These are phyloP conservation scores for Aspergillus sp. DNA, from an alignment of 2,329 filamentous ascomycete genomes.

Conservation along the genomic window DNA sequence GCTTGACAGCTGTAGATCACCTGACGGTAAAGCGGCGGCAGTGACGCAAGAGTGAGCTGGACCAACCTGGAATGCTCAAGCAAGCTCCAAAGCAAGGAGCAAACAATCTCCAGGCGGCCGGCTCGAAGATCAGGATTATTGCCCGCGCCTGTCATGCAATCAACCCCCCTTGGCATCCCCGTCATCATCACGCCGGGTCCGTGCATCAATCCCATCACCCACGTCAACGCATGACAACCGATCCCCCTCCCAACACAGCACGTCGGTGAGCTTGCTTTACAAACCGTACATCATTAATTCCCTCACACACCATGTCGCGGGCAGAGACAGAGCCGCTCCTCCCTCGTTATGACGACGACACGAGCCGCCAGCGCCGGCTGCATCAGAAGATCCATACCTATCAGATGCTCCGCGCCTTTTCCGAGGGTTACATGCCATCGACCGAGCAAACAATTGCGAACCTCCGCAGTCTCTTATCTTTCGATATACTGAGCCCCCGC, in stretches of 20 bases:
- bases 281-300: not conserved
- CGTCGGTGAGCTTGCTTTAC: constrained; percentile 2
- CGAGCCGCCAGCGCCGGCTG: constrained; percentile 70
- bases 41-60: constrained; percentile 23
- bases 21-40: constrained; percentile 20
- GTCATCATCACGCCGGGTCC: constrained; percentile 1
- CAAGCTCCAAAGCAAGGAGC: constrained; percentile 3
- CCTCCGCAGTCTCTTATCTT: constrained; percentile 73
- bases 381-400: constrained; percentile 92
- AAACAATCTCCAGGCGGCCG: not conserved
- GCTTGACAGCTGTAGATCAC: constrained; percentile 10
- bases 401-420: constrained; percentile 81
- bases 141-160: constrained; percentile 4
- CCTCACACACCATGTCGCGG: constrained; percentile 35
- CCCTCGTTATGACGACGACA: constrained; percentile 74
- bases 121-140: not conserved
- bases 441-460: constrained; percentile 81
- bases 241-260: constrained; percentile 4
- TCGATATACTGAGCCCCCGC: constrained; percentile 75
- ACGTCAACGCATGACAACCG: not conserved
- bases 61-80: not conserved
- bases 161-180: not conserved
- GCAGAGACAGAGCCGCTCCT: constrained; percentile 76
- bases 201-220: not conserved
- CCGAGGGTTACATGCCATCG: constrained; percentile 86